Conservation (phyloP, 768 basidiomycete species). For the Trametes villosa region DNA sequence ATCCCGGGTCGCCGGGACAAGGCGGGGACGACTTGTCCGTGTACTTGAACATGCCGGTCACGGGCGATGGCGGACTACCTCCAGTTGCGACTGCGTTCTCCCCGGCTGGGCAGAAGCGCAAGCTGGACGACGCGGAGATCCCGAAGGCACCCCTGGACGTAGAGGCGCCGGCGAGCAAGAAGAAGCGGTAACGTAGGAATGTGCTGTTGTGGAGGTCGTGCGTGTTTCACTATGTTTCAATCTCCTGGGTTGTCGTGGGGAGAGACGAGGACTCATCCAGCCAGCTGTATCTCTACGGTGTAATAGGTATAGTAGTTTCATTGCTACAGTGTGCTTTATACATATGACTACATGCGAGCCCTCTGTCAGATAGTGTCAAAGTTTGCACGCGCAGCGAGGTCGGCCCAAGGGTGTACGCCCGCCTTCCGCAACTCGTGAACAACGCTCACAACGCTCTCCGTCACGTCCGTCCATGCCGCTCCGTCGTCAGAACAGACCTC, state of each 20-base stretch:
- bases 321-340: not conserved
- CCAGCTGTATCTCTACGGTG: conserved; percentile 1
- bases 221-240: not conserved
- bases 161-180: conserved; percentile 20
- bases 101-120: conserved; percentile 33
- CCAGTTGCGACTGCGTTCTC: not conserved
- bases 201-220: no score
- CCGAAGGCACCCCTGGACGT: conserved; percentile 13
- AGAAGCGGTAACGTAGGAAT: conserved; percentile 25
- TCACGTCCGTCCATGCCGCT: conserved; percentile 3
- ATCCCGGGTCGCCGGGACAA: conserved; percentile 27
- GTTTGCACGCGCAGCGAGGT: not conserved
- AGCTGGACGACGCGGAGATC: conserved; percentile 35
- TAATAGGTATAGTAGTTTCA: not conserved
- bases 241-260: not conserved
- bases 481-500: not conserved
- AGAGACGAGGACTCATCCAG: not conserved
- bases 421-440: not conserved
- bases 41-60: conserved; percentile 43
- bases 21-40: conserved; percentile 43
- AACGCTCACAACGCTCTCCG: not conserved
- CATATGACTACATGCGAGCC: no score
- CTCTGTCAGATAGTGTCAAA: no score
- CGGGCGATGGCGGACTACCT: conserved; percentile 8
- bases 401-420: not conserved